These are phyloP conservation scores for Xerophyta viscosa DNA, from an alignment of 106 monocot species.

Conservation along the genomic window DNA sequence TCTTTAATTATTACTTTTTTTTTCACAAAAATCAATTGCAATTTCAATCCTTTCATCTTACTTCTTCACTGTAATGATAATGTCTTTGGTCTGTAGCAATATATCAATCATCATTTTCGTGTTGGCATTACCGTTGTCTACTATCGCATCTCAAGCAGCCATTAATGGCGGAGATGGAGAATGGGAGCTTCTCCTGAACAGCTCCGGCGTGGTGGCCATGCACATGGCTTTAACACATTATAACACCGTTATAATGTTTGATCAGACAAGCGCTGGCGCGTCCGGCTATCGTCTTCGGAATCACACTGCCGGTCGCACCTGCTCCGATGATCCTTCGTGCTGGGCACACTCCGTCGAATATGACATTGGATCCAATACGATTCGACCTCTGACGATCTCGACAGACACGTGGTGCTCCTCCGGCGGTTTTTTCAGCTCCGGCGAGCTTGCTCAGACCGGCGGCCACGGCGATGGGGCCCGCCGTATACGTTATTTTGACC, in stretches of 20 bases:
- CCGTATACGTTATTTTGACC: constrained; percentile 21
- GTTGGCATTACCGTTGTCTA: no score
- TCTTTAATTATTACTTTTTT: no score
- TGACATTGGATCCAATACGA: constrained; percentile 16
- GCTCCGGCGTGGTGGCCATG: constrained; percentile 49
- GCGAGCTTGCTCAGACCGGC: constrained; percentile 37
- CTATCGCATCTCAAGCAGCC: no score
- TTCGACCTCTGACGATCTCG: constrained; percentile 21
- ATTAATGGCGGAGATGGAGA: no score
- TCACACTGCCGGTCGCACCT: background rate
- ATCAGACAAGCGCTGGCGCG: constrained; percentile 34
- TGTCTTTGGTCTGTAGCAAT: no score
- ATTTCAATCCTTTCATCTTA: no score
- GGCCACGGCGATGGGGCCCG: constrained; percentile 33
- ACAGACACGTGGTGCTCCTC: constrained; percentile 46
- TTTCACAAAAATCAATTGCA: no score
- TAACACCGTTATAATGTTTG: constrained; percentile 40
- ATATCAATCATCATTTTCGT: no score
- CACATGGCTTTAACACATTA: constrained; percentile 40
- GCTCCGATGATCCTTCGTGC: constrained; percentile 2
- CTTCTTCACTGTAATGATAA: no score
- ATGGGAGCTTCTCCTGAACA: constrained; percentile 48
- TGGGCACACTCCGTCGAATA: constrained; percentile 38
- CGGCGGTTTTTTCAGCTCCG: constrained; percentile 33
- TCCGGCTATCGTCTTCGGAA: constrained; percentile 19